A percentile compares a stretch with the other conserved stretches of the same genome.
These are phyloP conservation scores for Maudiozyma turicensis DNA, from an alignment of 805 yeast genomes.

Conservation along the genomic window DNA sequence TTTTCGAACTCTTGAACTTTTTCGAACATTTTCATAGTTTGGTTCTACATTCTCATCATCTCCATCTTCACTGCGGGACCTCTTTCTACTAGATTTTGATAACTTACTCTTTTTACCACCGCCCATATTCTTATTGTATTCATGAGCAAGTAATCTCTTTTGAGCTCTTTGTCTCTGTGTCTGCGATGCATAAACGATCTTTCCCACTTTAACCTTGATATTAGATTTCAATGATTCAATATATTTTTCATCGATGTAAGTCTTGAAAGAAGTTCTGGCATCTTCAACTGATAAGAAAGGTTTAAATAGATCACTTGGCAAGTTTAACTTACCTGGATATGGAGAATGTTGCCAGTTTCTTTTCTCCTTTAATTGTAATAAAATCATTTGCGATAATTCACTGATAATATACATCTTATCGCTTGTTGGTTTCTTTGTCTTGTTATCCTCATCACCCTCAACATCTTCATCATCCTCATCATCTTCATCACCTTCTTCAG, in stretches of 20 bases:
- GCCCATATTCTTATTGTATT: conserved; percentile 9
- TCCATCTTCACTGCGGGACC: conserved; percentile 7
- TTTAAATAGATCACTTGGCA: conserved; percentile 63
- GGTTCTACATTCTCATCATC: conserved; percentile 7
- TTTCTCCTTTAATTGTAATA: conserved; percentile 46
- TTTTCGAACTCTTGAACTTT: conserved; percentile 32
- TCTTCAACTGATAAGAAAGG: conserved; percentile 48
- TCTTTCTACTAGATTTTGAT: background rate
- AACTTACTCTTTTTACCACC: conserved; percentile 5
- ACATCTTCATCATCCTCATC: conserved; percentile 21
- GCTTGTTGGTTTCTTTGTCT: conserved; percentile 23
- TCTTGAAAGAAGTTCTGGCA: conserved; percentile 46
- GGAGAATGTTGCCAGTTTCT: conserved; percentile 64
- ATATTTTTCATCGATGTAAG: conserved; percentile 44
- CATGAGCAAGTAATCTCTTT: conserved; percentile 20
- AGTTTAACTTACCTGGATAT: conserved; percentile 69
- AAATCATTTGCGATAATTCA: conserved; percentile 60
- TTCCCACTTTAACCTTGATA: conserved; percentile 27
- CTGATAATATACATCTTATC: conserved; percentile 49
- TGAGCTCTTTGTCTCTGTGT: conserved; percentile 25
- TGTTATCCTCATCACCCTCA: conserved; percentile 12
- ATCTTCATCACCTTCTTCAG: conserved; percentile 29
- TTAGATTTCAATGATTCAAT: conserved; percentile 30
- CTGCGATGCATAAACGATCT: conserved; percentile 22
- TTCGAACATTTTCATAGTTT: conserved; percentile 24